phyloP scores from a whole-genome alignment of 225 moss, liverwort and hornwort genomes.

The Takakia lepidozioides region DNA sequence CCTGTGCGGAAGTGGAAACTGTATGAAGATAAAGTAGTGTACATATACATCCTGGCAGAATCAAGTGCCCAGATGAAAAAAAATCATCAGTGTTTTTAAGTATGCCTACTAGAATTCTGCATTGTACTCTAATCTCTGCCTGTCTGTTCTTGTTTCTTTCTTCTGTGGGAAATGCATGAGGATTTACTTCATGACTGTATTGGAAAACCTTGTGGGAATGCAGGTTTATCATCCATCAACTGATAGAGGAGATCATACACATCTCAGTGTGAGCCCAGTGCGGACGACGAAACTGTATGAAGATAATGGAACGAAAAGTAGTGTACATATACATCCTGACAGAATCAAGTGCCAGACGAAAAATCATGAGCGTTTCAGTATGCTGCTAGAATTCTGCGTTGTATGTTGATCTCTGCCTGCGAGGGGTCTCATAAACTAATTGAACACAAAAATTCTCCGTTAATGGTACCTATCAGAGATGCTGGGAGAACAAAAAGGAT shows the following conservation, averaged over 20 bases:
- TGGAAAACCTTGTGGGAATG: no score
- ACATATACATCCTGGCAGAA: constrained; percentile 24
- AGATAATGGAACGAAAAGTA: no score
- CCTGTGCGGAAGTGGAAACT: no score
- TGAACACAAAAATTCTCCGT: neutral
- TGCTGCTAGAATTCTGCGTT: constrained; percentile 3
- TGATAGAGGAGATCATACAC: no score
- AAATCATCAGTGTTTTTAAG: neutral
- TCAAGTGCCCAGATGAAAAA: constrained; percentile 10
- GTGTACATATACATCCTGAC: constrained; percentile 28
- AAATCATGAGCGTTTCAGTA: neutral
- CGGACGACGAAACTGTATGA: no score
- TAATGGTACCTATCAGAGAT: neutral
- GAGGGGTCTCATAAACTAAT: constrained; percentile 13
- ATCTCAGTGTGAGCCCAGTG: no score
- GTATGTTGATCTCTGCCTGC: constrained; percentile 3
- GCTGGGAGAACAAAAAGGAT: neutral
- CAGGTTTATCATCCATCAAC: no score
- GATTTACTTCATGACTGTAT: no score
- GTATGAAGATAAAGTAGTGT: no score
- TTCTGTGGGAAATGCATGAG: no score
- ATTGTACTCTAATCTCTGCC: constrained; percentile 6
- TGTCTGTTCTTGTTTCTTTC: no score
- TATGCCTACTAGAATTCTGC: neutral
- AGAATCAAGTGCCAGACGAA: constrained; percentile 9